Evolutionary conservation across 495 filamentous ascomycete species (phyloP).

Genomic region (Trichoderma orchidacearum): DNA sequence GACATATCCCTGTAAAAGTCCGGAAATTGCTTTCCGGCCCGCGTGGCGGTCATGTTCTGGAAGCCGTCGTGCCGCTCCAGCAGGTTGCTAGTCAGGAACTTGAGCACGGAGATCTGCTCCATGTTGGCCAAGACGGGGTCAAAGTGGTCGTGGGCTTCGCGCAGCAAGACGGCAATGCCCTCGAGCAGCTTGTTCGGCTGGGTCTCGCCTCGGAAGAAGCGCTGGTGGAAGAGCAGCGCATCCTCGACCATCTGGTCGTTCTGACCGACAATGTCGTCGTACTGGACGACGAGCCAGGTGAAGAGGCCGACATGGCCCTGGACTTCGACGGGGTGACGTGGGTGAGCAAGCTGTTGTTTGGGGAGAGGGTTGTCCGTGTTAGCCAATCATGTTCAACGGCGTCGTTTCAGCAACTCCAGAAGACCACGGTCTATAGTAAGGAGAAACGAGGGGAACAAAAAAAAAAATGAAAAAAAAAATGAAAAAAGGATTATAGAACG

Average conservation of each 20-base stretch:
- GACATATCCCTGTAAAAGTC: background rate
- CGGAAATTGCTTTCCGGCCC: background rate
- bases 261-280: conserved; percentile 6
- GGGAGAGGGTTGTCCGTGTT: no score
- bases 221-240: conserved; percentile 1
- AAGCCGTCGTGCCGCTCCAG: background rate
- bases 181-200: conserved; percentile 2
- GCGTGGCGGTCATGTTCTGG: background rate
- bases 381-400: background rate
- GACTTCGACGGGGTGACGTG: background rate
- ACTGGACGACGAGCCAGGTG: conserved; percentile 1
- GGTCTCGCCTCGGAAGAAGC: conserved; percentile 1
- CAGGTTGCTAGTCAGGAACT: background rate
- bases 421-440: background rate
- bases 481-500: background rate
- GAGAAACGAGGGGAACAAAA: background rate
- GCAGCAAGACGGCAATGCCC: background rate
- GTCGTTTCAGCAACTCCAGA: background rate
- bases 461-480: background rate
- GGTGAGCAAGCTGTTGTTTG: background rate
- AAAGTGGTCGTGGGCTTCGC: background rate
- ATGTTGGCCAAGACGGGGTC: background rate
- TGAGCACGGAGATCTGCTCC: background rate
- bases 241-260: conserved; percentile 1
- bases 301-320: conserved; percentile 2